These are phyloP conservation scores for Anthostomella pinea DNA, from an alignment of 2,329 filamentous ascomycete species.

Conservation along the genomic window DNA sequence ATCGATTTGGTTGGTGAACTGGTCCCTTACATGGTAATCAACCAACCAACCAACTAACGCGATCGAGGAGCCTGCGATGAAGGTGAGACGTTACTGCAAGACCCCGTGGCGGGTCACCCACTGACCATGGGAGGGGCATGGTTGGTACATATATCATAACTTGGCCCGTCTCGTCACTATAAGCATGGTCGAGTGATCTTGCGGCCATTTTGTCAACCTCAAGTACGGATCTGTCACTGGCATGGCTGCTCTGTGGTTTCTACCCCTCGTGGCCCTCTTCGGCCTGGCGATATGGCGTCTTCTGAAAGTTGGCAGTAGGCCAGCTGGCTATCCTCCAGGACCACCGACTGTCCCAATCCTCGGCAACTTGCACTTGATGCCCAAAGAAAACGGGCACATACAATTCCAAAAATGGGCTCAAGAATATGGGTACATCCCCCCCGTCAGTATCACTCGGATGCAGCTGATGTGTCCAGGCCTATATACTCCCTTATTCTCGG, in stretches of 20 bases:
- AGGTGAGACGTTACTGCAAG: no score
- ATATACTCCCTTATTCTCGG: conserved; percentile 22
- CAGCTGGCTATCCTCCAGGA: conserved; percentile 19
- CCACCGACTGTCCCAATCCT: conserved; percentile 20
- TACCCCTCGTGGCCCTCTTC: conserved; percentile 17
- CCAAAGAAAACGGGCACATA: conserved; percentile 17
- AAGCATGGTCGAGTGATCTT: conserved; percentile 2
- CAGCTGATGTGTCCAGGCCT: conserved; percentile 13
- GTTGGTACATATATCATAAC: background rate
- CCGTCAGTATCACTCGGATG: background rate
- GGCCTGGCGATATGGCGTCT: conserved; percentile 19
- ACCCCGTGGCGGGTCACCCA: no score
- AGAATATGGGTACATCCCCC: conserved; percentile 18
- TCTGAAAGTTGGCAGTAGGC: conserved; percentile 20
- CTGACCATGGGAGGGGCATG: no score
- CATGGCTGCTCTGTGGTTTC: conserved; percentile 17
- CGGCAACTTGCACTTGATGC: conserved; percentile 20
- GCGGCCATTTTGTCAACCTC: conserved; percentile 5
- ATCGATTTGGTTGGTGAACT: no score
- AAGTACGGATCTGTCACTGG: conserved; percentile 6
- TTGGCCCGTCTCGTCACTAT: background rate
- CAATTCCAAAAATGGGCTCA: conserved; percentile 24
- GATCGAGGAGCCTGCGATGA: no score
- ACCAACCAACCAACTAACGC: no score
- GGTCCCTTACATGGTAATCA: no score